Evolutionary conservation across 139 green algal genomes (phyloP), one percentile per base, ranked within the genome.

Genomic region (Eudorina sp.): DNA sequence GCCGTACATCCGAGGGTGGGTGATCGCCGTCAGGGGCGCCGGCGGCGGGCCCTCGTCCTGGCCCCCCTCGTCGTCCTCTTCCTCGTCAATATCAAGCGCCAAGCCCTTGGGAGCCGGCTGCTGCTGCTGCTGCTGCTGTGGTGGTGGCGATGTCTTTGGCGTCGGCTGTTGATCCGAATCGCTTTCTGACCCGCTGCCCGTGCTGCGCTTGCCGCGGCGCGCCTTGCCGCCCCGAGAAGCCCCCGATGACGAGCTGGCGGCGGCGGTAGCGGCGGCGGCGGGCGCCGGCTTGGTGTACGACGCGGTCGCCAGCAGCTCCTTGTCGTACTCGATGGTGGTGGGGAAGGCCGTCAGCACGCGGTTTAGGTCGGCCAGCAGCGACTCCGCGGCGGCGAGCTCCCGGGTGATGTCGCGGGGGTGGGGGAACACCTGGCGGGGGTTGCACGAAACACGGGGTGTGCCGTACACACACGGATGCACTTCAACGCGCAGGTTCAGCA

Each of bases 321-420:
- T 40, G 78, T 85, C 78, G 25, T 85, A 27, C 25, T 74, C 78
- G 29, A 68, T 48, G 53, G 78, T 60, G 78, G 78, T 85, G 40
- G 78, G 78, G 55, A 85, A 74, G 29, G 8, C 25, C 25, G 40
- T 40, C 16, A 74, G 40, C 8, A 85, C 14, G 27, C 0, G 7
- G 25, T 36, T 29, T 27, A 85, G 6, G 25, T 41, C 3, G 7
- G 27, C 27, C 21, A 74, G 55, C 25, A 85, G 31, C 0, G 55
- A 14, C 36, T 75, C 58, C 21, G 78, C 78, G 53, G 78, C 55
- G 25, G 40, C 55, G 0, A 85, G 40, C 53, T 85, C 78, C 27
- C 53, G 78, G 25, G 25, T 41, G 3, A 74, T 41, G 41, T 74
- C 55, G 40, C 78, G 55, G 53, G 55, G 58, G 29, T 14, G 27